Evolutionary conservation across 176 grass and related monocot species (phyloP), one percentile per base, ranked within the genome.

Genomic region (Ensete glaucum): DNA sequence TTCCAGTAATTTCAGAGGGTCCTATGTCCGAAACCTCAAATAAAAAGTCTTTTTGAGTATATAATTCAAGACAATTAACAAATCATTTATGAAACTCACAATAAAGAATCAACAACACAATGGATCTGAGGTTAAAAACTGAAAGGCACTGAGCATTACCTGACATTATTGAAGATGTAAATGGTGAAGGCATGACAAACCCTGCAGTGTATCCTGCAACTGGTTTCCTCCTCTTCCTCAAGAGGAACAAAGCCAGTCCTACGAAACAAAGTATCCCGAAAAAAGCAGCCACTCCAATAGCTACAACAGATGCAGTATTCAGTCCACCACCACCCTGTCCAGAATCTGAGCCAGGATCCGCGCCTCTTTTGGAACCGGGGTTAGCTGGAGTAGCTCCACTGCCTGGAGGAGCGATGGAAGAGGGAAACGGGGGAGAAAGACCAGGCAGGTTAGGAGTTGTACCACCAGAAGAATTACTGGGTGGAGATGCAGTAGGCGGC

Each of bases 191-290:
- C 69, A 84, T 73, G 55, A 84, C 71, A 67, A 93, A 87, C 11
- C 88, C 87, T 79, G 90, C 60, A 79, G 73, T 80, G 72, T 97
- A 93, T 17, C 78, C 88, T 75, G 79, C 23, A 9, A 9, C 43
- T 2, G 64, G 74, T 19, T 79, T 99, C 62, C 73, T 73, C 8
- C 84, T 80, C 56, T 87, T 93, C 63, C 81, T 90, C 2, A 80
- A 58, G 56, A 85, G 82, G 79, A 79, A 90, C 29, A 93, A 22
- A 34, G 77, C 79, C 12, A 75, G 16, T 22, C 74, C 85, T 25
- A 90, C 25, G 9, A 97, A 52, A 68, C 84, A 89, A 72, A 90
- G 77, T 1, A 88, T 29, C 22, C 89, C 74, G 79, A 91, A 23
- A 14, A 72, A 75, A 1, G 73, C 27, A 22, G 83, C 81, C 0